Conservation (phyloP, 345 rosid species). For the Euclidium syriacum region DNA sequence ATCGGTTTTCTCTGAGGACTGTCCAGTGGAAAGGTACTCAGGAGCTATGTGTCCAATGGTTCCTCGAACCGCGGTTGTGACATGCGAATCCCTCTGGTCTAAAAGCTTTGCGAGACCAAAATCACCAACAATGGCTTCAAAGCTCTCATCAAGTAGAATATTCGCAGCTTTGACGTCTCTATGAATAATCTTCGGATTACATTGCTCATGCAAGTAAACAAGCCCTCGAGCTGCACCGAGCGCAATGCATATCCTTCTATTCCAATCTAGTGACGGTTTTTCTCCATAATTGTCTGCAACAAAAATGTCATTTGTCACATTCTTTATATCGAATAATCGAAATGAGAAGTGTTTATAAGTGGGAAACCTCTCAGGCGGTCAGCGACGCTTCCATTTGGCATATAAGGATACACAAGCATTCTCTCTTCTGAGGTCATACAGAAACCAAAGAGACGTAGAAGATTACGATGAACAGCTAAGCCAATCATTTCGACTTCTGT, state of each 20-base stretch:
- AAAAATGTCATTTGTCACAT: background rate
- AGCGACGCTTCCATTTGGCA: conserved; percentile 96
- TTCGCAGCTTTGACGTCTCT: conserved; percentile 98
- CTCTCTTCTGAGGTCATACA: conserved; percentile 84
- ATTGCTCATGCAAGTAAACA: conserved; percentile 87
- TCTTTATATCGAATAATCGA: background rate
- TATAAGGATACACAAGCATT: conserved; percentile 89
- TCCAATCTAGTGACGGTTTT: conserved; percentile 85
- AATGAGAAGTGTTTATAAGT: background rate
- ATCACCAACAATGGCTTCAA: conserved; percentile 94
- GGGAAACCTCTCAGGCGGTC: conserved; percentile 77
- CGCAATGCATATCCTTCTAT: conserved; percentile 58
- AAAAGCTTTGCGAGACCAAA: conserved; percentile 89
- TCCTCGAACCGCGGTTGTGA: conserved; percentile 92
- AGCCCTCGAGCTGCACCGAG: conserved; percentile 93
- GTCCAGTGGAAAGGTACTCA: conserved; percentile 94
- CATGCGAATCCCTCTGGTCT: conserved; percentile 82
- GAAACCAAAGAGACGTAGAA: conserved; percentile 79
- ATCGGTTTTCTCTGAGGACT: conserved; percentile 91
- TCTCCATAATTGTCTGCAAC: conserved; percentile 36
- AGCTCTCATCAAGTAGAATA: conserved; percentile 79
- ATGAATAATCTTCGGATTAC: conserved; percentile 91
- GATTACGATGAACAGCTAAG: conserved; percentile 87
- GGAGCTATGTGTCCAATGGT: conserved; percentile 97
- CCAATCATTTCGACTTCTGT: conserved; percentile 99